Base-by-base conservation (phyloP, 345 rosid species). In the Barbarea vulgaris region DNA sequence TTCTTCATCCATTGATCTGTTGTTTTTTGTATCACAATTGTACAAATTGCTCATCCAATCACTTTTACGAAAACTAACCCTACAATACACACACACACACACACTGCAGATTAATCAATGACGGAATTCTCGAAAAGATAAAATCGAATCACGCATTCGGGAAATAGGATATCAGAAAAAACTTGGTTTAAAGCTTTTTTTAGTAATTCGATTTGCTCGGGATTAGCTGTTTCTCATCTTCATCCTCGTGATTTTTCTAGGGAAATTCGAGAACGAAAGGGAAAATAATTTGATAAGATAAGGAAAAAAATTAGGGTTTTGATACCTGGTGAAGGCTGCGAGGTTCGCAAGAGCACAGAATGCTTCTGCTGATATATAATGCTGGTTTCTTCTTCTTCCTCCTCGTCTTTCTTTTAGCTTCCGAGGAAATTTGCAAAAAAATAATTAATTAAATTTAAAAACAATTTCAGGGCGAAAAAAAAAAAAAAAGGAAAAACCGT, bases 21-120 rank as follows among this genome's bases (percentile, higher is more conserved):
- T 66, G 46, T 9, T 30, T 48, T 48, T 17, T 15, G n/a, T n/a
- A n/a, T n/a, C n/a, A n/a, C n/a, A n/a, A n/a, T n/a, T n/a, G n/a
- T n/a, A n/a, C n/a, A n/a, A n/a, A n/a, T n/a, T n/a, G 61, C 79
- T 64, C 85, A 82, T 84, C 79, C 87, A 81, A 80, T 74, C 69
- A 71, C 74, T 74, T n/a, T 25, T 3, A 12, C 71, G 64, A 57
- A 53, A 42, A 70, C 62, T 64, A 37, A 71, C 72, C 72, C 76
- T 70, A 47, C 68, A 37, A 28, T n/a, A n/a, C n/a, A n/a, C n/a
- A n/a, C n/a, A n/a, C 46, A 61, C 57, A 24, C 65, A 60, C 39
- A 69, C 76, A 46, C 50, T 44, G 22, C 53, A n/a, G 46, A 37
- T 58, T 21, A 57, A 71, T 64, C 72, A 48, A 64, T 64, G 53